Evolutionary conservation across 441 rosid species (phyloP), one percentile per base, ranked within the genome.

Genomic region (Adansonia gregorii): DNA sequence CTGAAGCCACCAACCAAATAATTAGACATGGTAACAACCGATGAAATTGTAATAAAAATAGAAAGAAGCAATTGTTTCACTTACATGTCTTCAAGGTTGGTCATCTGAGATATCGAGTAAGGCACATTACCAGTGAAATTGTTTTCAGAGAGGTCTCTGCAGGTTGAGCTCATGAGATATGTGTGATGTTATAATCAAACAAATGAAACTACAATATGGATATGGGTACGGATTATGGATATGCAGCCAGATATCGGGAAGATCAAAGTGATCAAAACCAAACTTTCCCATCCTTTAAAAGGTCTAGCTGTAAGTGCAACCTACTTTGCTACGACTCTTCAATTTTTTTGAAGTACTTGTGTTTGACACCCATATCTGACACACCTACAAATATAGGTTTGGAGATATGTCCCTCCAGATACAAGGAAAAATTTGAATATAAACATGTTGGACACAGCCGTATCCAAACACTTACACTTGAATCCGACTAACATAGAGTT

Each of bases 111-210:
- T 55, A 94, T 89, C n/a, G 97, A 92, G 71, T 90, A 95, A 74
- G 99, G 99, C 75, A 91, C 82, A 73, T 63, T 90, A 48, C 99
- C 99, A 3, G 78, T 88, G 85, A 95, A 90, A 72, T 78, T 80
- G 79, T 95, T 95, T 52, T 85, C 82, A 48, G 98, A 92, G 67
- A 89, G 92, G 86, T 95, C 95, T 77, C 99, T 94, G 95, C 92
- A 85, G 15, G 65, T 59, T 59, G 64, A 59, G 27, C 35, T 22
- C 64, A 59, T 59, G 8, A 58, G 14, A 59, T 59, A 59, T 22
- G 77, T 72, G 45, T 51, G n/a, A 78, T 20, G 31, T 58, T 31
- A 31, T 31, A 69, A 55, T 71, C 61, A 11, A 74, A 46, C 41
- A 27, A 67, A 43, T 61, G 46, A 56, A 68, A 15, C 41, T 39